Base-by-base conservation (phyloP, 164 flowering plant genomes). In the Stephania japonica region DNA sequence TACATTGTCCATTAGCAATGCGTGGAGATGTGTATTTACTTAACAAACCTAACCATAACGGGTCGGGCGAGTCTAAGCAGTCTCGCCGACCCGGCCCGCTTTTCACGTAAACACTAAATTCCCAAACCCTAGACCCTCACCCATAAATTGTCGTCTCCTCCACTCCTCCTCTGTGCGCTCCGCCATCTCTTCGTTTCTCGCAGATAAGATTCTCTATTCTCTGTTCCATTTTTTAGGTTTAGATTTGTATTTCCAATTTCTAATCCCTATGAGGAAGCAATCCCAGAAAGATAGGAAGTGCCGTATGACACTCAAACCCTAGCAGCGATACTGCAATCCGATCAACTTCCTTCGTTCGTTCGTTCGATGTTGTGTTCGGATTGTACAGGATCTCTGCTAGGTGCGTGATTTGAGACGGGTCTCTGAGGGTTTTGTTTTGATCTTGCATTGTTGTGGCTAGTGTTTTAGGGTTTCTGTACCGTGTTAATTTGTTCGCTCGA, bases 351-450 rank as follows among this genome's bases (percentile, higher is more conserved):
- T 56, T 47, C 19, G 19, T 50, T 50, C 59, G 59, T 50, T 50
- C 59, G 59, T 6, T 53, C 38, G 38, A 10, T 19, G 19, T 12
- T 16, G 14, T 19, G 19, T 0, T 0, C 0, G n/a, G 62, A 56
- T 16, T 56, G 21, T 19, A 19, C 7, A 16, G n/a, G 62, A 56
- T 56, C 62, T 56, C 62, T 65, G 80, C 80, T 78, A 79, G 77
- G 83, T 79, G 85, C 72, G 79, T 83, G 85, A 83, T 81, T 83
- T 81, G 75, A n/a, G 81, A 83, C 77, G 83, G 85, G 85, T 63
- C 78, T 83, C 83, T 83, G 85, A 83, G 83, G 83, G 74, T 64
- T 50, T 65, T 7, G 63, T 3, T 16, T 1, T 56, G 23, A 6
- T 18, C 0, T 56, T 12, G 59, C 42, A 67, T 6, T 11, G 9